Conservation (phyloP, 1,284 basidiomycete genomes). For the Rhodotorula mucilaginosa region DNA sequence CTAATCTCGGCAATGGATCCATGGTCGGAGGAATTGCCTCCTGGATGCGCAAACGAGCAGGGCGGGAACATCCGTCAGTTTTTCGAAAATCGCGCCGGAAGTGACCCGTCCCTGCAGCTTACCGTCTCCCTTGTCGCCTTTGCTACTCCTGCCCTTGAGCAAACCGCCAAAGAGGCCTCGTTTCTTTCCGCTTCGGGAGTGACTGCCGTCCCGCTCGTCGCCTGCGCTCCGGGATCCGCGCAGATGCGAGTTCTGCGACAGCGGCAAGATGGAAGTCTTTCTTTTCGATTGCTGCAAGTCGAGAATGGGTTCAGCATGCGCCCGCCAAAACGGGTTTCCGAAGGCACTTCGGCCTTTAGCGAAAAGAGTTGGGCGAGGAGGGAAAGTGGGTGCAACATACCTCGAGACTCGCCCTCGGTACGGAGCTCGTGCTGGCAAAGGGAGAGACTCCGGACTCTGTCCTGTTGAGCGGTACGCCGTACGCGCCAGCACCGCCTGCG, state of each 20-base stretch:
- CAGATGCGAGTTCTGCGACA: conserved; percentile 12
- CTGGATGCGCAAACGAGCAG: not conserved
- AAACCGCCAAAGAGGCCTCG: conserved; percentile 30
- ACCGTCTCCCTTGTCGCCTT: conserved; percentile 16
- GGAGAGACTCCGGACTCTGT: not conserved
- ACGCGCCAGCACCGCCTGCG: too few species aligned
- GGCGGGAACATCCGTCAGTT: not conserved
- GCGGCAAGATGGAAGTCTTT: not conserved
- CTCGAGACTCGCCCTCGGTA: conserved; percentile 1
- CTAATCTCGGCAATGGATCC: conserved; percentile 2
- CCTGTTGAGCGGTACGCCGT: not conserved
- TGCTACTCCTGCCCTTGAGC: conserved; percentile 28
- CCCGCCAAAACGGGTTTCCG: not conserved
- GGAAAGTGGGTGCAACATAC: conserved; percentile 6
- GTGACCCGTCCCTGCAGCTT: not conserved
- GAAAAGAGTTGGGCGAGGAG: not conserved
- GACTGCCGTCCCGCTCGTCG: conserved; percentile 6
- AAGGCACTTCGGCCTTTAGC: not conserved
- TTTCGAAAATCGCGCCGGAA: not conserved
- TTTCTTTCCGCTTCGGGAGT: conserved; percentile 21
- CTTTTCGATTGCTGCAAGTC: not conserved
- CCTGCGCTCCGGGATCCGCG: conserved; percentile 14
- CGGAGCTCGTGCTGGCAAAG: not conserved
- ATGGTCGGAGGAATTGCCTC: conserved; percentile 14
- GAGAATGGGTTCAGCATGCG: not conserved